Evolutionary conservation across 2,329 filamentous ascomycete genomes (phyloP), one percentile per base, ranked within the genome.

Genomic region (Botryosphaeria dothidea): DNA sequence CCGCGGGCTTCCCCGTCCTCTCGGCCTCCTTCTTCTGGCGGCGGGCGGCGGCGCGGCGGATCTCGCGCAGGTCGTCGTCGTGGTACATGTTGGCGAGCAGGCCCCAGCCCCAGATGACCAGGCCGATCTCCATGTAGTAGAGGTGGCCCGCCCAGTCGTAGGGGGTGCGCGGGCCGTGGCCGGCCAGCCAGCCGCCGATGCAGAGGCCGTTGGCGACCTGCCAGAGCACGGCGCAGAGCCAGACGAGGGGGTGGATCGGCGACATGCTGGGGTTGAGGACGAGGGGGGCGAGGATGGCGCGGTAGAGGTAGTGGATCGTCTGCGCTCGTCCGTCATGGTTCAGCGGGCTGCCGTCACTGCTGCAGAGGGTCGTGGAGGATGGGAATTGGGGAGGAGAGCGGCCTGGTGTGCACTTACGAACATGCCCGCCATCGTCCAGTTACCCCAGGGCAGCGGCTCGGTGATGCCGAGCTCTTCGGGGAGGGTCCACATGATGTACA

Each of bases 261-360:
- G 93, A 92, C 90, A 99, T 97, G 81, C 89, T 93, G 0, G 94
- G 94, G 68, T 94, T 92, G 43, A 87, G 80, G 68, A 94, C 83
- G 65, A 96, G 81, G 2, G 95, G 94, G 64, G 88, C 90, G 67
- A 96, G 79, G 65, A 98, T 78, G 9, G 95, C 93, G 68, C 95
- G 92, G 83, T 99, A 96, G 74, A 88, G 70, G 83, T 99, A 99
- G 81, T 99, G 95, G 64, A 94, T 86, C 36, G 91, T 83, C 83
- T 91, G n/a, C n/a, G n/a, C n/a, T n/a, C n/a, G n/a, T n/a, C n/a
- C n/a, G n/a, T n/a, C n/a, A n/a, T 34, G 7, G 7, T 34, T 34
- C 13, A 3, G 31, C 13, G 31, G 7, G 31, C 13, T 34, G 31
- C 7, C 3, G 31, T 11, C 31, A 11, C 31, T 34, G 7, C 7